Evolutionary conservation across 192 early-diverging fungal genomes (phyloP).

Genomic region (Coemansia sp.): DNA sequence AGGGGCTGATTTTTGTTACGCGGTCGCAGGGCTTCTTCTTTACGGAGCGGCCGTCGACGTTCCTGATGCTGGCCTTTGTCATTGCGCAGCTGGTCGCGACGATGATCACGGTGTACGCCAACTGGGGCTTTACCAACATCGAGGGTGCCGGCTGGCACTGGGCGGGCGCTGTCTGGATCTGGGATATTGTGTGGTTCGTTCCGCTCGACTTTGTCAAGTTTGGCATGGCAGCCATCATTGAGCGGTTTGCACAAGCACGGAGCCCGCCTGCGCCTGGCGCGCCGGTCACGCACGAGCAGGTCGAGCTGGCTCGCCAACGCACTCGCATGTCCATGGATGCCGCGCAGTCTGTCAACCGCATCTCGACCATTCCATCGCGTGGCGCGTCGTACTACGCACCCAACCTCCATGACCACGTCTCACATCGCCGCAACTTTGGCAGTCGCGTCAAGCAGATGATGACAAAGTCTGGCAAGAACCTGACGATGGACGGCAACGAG

Average conservation of each 20-base stretch:
- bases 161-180: conserved; percentile 74
- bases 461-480: conserved; percentile 56
- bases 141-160: conserved; percentile 70
- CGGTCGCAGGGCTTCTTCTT: conserved; percentile 75
- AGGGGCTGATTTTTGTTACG: conserved; percentile 76
- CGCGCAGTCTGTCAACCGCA: conserved; percentile 56
- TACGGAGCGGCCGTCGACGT: conserved; percentile 66
- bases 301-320: conserved; percentile 55
- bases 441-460: conserved; percentile 46
- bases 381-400: conserved; percentile 63
- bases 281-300: conserved; percentile 32
- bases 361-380: conserved; percentile 59
- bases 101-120: conserved; percentile 80
- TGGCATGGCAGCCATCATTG: conserved; percentile 59
- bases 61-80: conserved; percentile 65
- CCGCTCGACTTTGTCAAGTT: conserved; percentile 79
- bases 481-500: conserved; percentile 62
- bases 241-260: conserved; percentile 49
- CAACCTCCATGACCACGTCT: conserved; percentile 54
- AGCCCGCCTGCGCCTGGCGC: conserved; percentile 33
- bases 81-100: conserved; percentile 70
- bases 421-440: conserved; percentile 57
- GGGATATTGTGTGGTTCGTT: conserved; percentile 76
- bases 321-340: conserved; percentile 55
- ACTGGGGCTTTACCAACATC: conserved; percentile 76